phyloP scores from a whole-genome alignment of 768 basidiomycete genomes.

The Omphalotus guepiniiformis region DNA sequence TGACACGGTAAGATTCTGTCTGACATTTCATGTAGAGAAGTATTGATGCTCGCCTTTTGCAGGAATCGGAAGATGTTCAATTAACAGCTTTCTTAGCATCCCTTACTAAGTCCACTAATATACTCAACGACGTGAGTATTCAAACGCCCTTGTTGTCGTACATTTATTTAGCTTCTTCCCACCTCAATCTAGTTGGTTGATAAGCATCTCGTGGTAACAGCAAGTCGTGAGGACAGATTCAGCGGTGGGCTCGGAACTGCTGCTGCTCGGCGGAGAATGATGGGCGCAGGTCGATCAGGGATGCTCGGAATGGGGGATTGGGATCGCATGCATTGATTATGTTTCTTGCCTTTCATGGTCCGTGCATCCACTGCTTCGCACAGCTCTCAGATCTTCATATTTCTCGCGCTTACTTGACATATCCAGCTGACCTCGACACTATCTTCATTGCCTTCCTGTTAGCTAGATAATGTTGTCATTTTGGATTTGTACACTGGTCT shows the following conservation, averaged over 20 bases:
- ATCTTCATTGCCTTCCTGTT: too few relatives aligned
- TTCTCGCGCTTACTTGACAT: too few relatives aligned
- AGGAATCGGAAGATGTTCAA: conserved; percentile 98
- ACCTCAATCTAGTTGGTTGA: conserved; percentile 59
- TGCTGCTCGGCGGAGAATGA: conserved; percentile 30
- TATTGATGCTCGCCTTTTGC: neutral
- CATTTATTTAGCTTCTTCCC: too few relatives aligned
- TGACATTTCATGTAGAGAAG: neutral
- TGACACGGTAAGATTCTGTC: conserved; percentile 55
- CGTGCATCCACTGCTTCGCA: neutral
- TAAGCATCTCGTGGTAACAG: conserved; percentile 64
- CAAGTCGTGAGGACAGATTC: conserved; percentile 46
- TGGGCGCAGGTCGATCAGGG: conserved; percentile 3
- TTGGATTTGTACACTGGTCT: too few relatives aligned
- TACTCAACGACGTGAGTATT: conserved; percentile 78
- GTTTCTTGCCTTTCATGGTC: neutral
- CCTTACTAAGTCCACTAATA: conserved; percentile 83
- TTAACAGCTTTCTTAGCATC: conserved; percentile 85
- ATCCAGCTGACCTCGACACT: too few relatives aligned
- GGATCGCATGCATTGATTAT: conserved; percentile 45
- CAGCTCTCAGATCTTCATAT: too few relatives aligned
- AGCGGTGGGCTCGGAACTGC: conserved; percentile 44
- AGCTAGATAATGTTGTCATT: too few relatives aligned
- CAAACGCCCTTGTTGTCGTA: too few relatives aligned
- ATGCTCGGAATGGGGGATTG: conserved; percentile 40